Conservation (phyloP, 2,329 filamentous ascomycete genomes). For the Eurotiales sp. region DNA sequence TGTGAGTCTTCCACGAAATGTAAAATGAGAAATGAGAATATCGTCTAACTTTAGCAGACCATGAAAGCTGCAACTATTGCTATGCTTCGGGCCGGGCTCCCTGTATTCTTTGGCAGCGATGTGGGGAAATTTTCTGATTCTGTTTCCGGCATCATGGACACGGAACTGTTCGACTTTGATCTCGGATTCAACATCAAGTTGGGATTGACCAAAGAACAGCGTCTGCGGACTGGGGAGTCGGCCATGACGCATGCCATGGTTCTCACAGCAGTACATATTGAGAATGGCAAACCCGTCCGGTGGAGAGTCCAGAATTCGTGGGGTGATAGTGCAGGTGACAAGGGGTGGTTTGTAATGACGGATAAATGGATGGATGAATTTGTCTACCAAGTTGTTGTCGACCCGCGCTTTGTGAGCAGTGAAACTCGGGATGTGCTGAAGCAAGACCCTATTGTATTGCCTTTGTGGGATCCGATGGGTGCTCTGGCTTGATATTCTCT, state of each 20-base stretch:
- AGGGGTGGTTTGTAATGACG: slow-evolving; percentile 87
- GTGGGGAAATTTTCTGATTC: slow-evolving; percentile 77
- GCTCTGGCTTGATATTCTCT: slow-evolving; percentile 55
- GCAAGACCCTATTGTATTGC: slow-evolving; percentile 66
- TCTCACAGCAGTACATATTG: slow-evolving; percentile 77
- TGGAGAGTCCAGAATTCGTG: slow-evolving; percentile 90
- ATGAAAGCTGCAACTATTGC: slow-evolving; percentile 71
- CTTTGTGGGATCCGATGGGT: slow-evolving; percentile 79
- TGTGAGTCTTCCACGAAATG: slow-evolving; percentile 19
- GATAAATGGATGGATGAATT: slow-evolving; percentile 78
- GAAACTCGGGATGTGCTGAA: slow-evolving; percentile 67
- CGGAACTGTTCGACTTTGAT: slow-evolving; percentile 70
- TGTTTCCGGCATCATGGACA: slow-evolving; percentile 72
- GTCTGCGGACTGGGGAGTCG: slow-evolving; percentile 69
- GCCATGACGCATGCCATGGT: slow-evolving; percentile 94
- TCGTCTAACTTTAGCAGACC: slow-evolving; percentile 27
- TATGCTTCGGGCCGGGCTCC: slow-evolving; percentile 73
- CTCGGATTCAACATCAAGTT: slow-evolving; percentile 77
- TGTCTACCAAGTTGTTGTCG: slow-evolving; percentile 81
- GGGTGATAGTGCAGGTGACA: slow-evolving; percentile 65
- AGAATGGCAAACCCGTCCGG: slow-evolving; percentile 62
- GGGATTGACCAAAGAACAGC: slow-evolving; percentile 70
- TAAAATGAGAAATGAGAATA: not conserved
- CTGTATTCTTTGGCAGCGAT: slow-evolving; percentile 85
- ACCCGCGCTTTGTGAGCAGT: slow-evolving; percentile 62